Evolutionary conservation across 1,139 yeast genomes (phyloP).

Genomic region (Kodamaea arcana): DNA sequence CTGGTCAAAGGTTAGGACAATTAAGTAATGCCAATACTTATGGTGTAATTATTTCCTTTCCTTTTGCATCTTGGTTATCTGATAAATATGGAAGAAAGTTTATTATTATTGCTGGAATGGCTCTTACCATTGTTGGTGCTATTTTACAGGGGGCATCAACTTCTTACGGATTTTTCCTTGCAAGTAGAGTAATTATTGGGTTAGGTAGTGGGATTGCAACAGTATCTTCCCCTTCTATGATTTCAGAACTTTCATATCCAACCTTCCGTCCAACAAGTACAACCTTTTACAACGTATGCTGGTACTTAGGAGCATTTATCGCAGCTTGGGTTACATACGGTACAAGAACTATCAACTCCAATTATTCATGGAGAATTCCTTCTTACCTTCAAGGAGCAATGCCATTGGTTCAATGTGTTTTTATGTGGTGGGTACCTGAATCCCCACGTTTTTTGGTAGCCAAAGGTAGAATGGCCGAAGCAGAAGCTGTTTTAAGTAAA

Average conservation of each 20-base stretch:
- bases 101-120: slow-evolving; percentile 11
- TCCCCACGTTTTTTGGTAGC: slow-evolving; percentile 43
- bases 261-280: slow-evolving; percentile 46
- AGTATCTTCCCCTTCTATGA: slow-evolving; percentile 38
- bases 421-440: slow-evolving; percentile 40
- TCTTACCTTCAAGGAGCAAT: slow-evolving; percentile 41
- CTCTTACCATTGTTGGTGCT: slow-evolving; percentile 13
- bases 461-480: slow-evolving; percentile 33
- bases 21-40: slow-evolving; percentile 19
- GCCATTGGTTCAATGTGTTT: slow-evolving; percentile 25
- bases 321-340: slow-evolving; percentile 56
- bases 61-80: slow-evolving; percentile 29
- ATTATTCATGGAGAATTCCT: slow-evolving; percentile 44
- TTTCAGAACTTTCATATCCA: slow-evolving; percentile 44
- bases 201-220: slow-evolving; percentile 35
- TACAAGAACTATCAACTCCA: slow-evolving; percentile 27
- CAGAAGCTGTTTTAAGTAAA: slow-evolving; percentile 31
- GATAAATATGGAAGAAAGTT: slow-evolving; percentile 46
- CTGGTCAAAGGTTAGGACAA: slow-evolving; percentile 18
- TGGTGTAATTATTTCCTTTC: slow-evolving; percentile 21
- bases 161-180: slow-evolving; percentile 31
- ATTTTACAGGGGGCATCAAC: slow-evolving; percentile 40
- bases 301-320: slow-evolving; percentile 45
- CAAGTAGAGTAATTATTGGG: slow-evolving; percentile 38
- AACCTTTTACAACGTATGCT: slow-evolving; percentile 43